Evolutionary conservation across 2,329 filamentous ascomycete species (phyloP).

Genomic region (Chalaropsis ovoidea): DNA sequence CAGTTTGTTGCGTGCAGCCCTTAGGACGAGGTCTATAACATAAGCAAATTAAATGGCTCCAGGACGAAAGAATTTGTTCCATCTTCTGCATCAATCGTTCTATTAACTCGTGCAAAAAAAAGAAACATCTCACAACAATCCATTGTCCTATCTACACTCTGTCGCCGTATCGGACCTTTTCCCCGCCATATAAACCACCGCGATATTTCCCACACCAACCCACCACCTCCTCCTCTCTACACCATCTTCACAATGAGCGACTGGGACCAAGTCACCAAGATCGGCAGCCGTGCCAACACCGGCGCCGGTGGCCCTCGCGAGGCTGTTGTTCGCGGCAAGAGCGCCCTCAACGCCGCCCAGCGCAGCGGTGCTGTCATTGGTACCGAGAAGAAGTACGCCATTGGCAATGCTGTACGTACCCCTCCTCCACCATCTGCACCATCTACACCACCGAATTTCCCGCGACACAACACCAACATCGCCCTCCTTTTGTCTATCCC

Average conservation of each 20-base stretch:
- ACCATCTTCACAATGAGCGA: constrained; percentile 52
- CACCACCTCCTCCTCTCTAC: background rate
- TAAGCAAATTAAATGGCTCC: constrained; percentile 11
- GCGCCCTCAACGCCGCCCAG: constrained; percentile 78
- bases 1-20: constrained; percentile 2
- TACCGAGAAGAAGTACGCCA: constrained; percentile 84
- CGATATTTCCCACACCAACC: background rate
- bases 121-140: background rate
- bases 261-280: constrained; percentile 86
- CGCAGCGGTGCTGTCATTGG: constrained; percentile 63
- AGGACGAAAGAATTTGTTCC: constrained; percentile 4
- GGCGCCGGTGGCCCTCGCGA: constrained; percentile 60
- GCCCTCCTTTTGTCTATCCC: background rate
- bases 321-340: constrained; percentile 77
- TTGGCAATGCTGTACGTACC: constrained; percentile 65
- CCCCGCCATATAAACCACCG: background rate
- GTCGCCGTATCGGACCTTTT: background rate
- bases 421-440: constrained; percentile 8
- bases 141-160: background rate
- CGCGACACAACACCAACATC: background rate
- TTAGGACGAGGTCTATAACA: constrained; percentile 13
- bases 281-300: constrained; percentile 72
- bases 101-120: background rate
- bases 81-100: background rate
- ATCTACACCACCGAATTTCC: background rate